Conservation (phyloP, 164 flowering plant genomes). For the Tetracentron sinense region DNA sequence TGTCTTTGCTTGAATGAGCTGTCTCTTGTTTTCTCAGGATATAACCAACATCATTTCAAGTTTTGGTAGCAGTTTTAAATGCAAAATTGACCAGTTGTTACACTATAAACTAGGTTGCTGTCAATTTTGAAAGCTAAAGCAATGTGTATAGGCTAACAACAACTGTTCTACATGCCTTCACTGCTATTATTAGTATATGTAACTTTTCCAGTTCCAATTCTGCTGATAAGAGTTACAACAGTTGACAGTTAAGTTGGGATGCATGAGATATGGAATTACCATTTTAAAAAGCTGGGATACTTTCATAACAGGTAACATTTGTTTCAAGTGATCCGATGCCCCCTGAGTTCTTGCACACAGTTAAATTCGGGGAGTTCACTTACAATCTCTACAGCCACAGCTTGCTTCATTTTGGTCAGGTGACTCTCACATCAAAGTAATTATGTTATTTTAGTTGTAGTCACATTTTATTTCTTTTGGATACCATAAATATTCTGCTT, state of each 20-base stretch:
- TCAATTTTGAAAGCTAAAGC: neutral
- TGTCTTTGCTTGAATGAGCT: neutral
- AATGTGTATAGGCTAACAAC: neutral
- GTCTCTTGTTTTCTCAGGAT: neutral
- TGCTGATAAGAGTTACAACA: neutral
- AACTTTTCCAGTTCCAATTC: neutral
- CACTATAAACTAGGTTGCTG: neutral
- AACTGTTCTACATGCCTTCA: neutral
- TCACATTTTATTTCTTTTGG: neutral
- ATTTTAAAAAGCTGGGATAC: neutral
- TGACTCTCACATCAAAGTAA: constrained; percentile 18
- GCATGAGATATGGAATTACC: neutral
- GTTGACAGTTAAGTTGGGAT: neutral
- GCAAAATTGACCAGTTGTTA: neutral
- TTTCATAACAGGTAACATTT: constrained; percentile 77
- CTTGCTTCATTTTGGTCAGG: constrained; percentile 96
- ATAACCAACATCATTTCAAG: too few species aligned
- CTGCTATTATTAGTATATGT: neutral
- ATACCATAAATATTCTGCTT: neutral
- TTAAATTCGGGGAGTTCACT: constrained; percentile 56
- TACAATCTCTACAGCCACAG: constrained; percentile 93
- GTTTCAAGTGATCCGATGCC: constrained; percentile 71
- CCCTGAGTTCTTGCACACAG: constrained; percentile 54
- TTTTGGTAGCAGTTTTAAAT: neutral
- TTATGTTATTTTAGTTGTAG: neutral